Base-by-base conservation (phyloP, 257 asterid genomes). In the Eustoma russellianum region DNA sequence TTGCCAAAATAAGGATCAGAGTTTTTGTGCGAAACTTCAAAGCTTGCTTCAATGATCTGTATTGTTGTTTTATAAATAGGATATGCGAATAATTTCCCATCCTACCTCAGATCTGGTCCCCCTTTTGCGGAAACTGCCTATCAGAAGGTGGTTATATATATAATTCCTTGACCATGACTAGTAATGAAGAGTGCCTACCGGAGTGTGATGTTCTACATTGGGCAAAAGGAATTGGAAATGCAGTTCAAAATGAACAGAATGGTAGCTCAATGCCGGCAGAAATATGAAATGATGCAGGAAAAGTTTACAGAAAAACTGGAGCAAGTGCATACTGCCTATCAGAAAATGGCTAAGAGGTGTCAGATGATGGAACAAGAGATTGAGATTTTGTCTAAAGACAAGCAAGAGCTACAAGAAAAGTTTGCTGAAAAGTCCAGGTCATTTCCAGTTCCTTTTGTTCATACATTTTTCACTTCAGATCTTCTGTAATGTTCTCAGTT, bases 381-480 rank as follows among this genome's bases (percentile, higher is more conserved):
- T 40, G 91, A 83, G 68, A 90, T 64, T 68, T 54, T 83, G 68
- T 60, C 87, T 45, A 86, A 83, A 78, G 98, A 90, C 70, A 90
- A 90, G 72, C 83, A 76, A 67, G 98, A 86, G 74, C 94, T 90
- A 58, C 95, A 90, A 69, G 92, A 86, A 66, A 83, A 87, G 46
- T 82, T 79, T 74, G 80, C 96, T 40, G 98, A 91, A 67, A 91
- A 91, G 64, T 91, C 94, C 81, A 83, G 95, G 98, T 86, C 17
- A 53, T 52, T 60, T 55, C 50, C 17, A 14, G 55, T 51, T 47
- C 53, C 33, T 15, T 71, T 52, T 46, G 33, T 45, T 18, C 18
- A 40, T 38, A 52, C 52, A 49, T 33, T 18, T 34, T 19, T 17
- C 41, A 53, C 30, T 24, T 24, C 3, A 2, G 3, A 4, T 24